Evolutionary conservation across 2,329 filamentous ascomycete genomes (phyloP), one percentile per base, ranked within the genome.

Genomic region (Myotisia sp.): DNA sequence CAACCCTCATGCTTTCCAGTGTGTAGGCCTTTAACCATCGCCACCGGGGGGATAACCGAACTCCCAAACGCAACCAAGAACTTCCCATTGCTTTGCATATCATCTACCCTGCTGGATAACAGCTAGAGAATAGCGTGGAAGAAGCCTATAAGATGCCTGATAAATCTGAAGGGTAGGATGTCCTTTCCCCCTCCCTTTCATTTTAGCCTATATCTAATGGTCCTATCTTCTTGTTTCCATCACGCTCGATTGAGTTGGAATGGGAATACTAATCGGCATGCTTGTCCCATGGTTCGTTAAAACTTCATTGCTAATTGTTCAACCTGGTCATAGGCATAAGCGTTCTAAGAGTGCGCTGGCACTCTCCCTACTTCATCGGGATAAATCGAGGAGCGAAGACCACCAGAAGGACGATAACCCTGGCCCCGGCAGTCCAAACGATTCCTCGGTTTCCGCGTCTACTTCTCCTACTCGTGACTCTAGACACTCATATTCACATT

Each of bases 281-380:
- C 18, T 17, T 17, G 29, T 13, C 3, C 19, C 19, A 32, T 22
- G 29, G 12, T 13, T 22, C 18, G 29, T 30, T 30, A 8, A 14
- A 21, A 24, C 41, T 33, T 30, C 5, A 18, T 31, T 19, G 35
- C 24, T 22, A 17, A 21, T 17, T n/a, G 20, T 29, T 26, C 24
- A 12, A 18, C 22, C 42, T n/a, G n/a, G n/a, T n/a, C 36, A 36
- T 44, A 59, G 56, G 41, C 65, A 67, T 46, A 71, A 69, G 54
- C 66, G 68, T 42, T 67, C 62, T 39, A 70, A 66, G 47, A 68
- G 66, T 42, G 55, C 62, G 30, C 56, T 71, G 39, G 65, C 69
- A 29, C 62, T 69, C 40, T 65, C 68, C 21, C 52, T 73, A 14
- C 56, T 73, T 31, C 62, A 67, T 44, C 65, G 67, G 38, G 65